Conservation (phyloP, 2,329 filamentous ascomycete species). For the Fusarium palustre region DNA sequence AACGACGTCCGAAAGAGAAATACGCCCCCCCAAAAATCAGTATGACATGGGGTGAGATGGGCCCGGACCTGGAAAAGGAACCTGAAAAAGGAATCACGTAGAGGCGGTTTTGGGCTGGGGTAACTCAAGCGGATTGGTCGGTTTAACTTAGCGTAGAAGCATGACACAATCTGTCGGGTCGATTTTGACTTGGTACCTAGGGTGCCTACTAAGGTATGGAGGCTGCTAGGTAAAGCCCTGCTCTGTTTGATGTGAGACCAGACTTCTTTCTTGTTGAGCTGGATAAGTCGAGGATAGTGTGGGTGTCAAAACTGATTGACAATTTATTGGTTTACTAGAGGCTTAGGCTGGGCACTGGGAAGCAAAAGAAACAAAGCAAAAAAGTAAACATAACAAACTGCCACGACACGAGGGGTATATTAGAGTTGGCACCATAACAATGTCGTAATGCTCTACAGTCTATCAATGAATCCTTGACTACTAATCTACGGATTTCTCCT, state of each 20-base stretch:
- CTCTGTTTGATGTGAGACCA: constrained; percentile 18
- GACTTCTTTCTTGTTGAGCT: constrained; percentile 24
- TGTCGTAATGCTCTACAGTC: constrained; percentile 13
- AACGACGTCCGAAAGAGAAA: constrained; percentile 22
- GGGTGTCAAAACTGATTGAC: constrained; percentile 15
- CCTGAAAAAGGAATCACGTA: constrained; percentile 42
- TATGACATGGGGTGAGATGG: constrained; percentile 36
- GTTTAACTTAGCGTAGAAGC: constrained; percentile 44
- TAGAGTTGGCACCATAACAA: constrained; percentile 2
- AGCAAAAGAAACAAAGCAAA: not conserved
- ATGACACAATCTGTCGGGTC: constrained; percentile 53
- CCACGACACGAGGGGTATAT: not conserved
- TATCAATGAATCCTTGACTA: constrained; percentile 6
- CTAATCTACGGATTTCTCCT: constrained; percentile 9
- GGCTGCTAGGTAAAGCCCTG: constrained; percentile 22
- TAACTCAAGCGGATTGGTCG: constrained; percentile 46
- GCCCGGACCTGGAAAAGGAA: constrained; percentile 38
- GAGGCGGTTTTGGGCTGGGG: constrained; percentile 48
- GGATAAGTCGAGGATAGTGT: constrained; percentile 12
- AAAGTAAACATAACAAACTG: constrained; percentile 12
- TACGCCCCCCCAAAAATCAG: constrained; percentile 32
- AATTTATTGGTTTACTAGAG: not conserved
- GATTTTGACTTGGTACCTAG: constrained; percentile 26
- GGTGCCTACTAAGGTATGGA: not conserved
- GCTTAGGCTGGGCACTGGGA: not conserved